These are phyloP conservation scores for Suillus sp. DNA, from an alignment of 768 basidiomycete species.

Conservation along the genomic window DNA sequence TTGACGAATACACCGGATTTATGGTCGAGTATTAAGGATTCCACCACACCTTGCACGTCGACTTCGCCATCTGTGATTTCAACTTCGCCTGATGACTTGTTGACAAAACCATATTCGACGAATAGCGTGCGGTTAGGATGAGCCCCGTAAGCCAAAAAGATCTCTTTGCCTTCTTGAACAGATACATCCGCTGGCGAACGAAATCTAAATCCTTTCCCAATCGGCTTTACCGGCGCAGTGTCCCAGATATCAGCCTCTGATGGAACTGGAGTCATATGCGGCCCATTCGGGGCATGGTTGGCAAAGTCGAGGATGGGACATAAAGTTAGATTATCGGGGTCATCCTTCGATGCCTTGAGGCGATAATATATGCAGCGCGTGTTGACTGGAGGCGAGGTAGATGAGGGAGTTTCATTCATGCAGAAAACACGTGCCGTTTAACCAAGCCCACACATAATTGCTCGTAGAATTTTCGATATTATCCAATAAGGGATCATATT, in stretches of 20 bases:
- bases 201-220: conserved; percentile 52
- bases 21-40: conserved; percentile 50
- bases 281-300: conserved; percentile 60
- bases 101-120: conserved; percentile 89
- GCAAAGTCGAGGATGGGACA: conserved; percentile 92
- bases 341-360: conserved; percentile 46
- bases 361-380: conserved; percentile 86
- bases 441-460: conserved; percentile 88
- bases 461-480: conserved; percentile 17
- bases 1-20: conserved; percentile 49
- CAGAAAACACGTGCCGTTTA: conserved; percentile 57
- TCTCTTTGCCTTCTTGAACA: conserved; percentile 58
- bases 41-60: conserved; percentile 58
- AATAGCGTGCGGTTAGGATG: conserved; percentile 81
- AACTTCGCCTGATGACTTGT: conserved; percentile 33
- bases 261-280: conserved; percentile 46
- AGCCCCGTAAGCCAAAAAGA: conserved; percentile 77
- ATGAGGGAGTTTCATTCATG: conserved; percentile 11
- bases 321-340: conserved; percentile 80
- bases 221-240: conserved; percentile 35
- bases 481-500: not conserved
- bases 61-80: conserved; percentile 51
- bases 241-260: conserved; percentile 41
- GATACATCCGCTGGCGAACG: conserved; percentile 46
- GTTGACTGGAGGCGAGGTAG: conserved; percentile 61